phyloP scores from a whole-genome alignment of 1,284 basidiomycete genomes.

The Kalmanozyma brasiliensis region DNA sequence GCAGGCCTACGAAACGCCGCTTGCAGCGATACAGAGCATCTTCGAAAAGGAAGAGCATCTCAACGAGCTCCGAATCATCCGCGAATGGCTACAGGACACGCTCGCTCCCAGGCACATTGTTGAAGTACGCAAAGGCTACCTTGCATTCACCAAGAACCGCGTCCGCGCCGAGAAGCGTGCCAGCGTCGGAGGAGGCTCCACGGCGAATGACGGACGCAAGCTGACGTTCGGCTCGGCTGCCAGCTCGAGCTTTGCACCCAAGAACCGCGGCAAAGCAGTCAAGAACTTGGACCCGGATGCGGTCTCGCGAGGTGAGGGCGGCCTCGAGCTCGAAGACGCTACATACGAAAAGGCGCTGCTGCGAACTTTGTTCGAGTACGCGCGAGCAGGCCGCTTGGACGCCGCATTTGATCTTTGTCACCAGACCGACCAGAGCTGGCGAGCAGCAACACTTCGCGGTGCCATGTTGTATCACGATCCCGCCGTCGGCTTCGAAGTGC shows the following conservation, averaged over 20 bases:
- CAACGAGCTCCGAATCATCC: constrained; percentile 63
- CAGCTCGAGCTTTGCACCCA: constrained; percentile 38
- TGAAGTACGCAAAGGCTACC: constrained; percentile 66
- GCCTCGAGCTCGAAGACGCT: constrained; percentile 59
- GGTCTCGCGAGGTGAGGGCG: constrained; percentile 51
- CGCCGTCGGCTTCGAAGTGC: constrained; percentile 26
- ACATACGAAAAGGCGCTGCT: constrained; percentile 80
- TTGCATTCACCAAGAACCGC: constrained; percentile 64
- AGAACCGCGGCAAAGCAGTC: constrained; percentile 51
- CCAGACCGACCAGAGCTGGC: constrained; percentile 88
- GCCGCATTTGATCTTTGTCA: constrained; percentile 84
- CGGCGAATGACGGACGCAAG: constrained; percentile 23
- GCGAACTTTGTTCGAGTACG: constrained; percentile 79
- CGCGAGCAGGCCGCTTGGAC: constrained; percentile 82
- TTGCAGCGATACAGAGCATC: constrained; percentile 60
- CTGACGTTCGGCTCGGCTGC: constrained; percentile 42
- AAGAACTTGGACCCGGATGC: constrained; percentile 64
- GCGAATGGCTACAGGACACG: constrained; percentile 65
- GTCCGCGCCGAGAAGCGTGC: constrained; percentile 60
- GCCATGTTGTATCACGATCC: constrained; percentile 70
- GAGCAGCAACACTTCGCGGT: constrained; percentile 84
- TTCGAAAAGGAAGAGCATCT: constrained; percentile 54
- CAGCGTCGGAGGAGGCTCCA: constrained; percentile 22
- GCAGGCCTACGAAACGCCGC: constrained; percentile 60
- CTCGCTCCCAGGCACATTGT: constrained; percentile 55